Conservation (phyloP, 495 filamentous ascomycete genomes). For the Pyrenula massariospora region DNA sequence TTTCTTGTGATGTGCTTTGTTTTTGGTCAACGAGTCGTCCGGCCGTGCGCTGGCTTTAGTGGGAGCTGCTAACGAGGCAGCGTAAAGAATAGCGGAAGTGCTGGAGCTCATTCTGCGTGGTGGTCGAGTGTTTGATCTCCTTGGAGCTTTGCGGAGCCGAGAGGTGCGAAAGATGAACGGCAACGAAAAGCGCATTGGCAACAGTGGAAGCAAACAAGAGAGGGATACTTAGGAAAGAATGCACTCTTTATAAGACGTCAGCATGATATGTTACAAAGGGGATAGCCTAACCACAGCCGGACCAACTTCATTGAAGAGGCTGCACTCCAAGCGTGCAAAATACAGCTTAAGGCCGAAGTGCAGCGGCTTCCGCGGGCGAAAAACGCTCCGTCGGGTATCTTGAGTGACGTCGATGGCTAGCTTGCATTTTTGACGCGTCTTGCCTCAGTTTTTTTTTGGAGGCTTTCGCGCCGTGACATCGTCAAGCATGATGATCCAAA, state of each 20-base stretch:
- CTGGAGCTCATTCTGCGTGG: conserved; percentile 27
- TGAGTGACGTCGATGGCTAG: background rate
- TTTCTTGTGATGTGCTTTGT: conserved; percentile 44
- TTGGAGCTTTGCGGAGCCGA: conserved; percentile 6
- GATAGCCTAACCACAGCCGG: background rate
- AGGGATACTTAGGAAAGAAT: background rate
- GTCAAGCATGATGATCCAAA: no score
- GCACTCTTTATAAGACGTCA: background rate
- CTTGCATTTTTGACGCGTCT: background rate
- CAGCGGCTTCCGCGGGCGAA: background rate
- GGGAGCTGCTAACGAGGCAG: conserved; percentile 36
- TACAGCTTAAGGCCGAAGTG: background rate
- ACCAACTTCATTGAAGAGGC: background rate
- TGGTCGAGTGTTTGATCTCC: background rate
- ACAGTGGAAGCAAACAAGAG: background rate
- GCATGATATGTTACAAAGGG: background rate
- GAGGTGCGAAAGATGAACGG: conserved; percentile 13
- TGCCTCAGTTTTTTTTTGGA: background rate
- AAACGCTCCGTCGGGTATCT: background rate
- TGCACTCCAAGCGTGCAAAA: background rate
- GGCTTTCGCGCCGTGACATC: no score
- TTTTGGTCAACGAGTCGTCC: conserved; percentile 31
- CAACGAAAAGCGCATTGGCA: conserved; percentile 19
- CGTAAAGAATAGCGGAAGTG: conserved; percentile 39
- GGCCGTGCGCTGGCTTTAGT: conserved; percentile 32